Percentiles rank a stretch among this genome's conserved stretches.
Conservation (phyloP, 108 stramenopile species). For the Nitzschia palea region DNA sequence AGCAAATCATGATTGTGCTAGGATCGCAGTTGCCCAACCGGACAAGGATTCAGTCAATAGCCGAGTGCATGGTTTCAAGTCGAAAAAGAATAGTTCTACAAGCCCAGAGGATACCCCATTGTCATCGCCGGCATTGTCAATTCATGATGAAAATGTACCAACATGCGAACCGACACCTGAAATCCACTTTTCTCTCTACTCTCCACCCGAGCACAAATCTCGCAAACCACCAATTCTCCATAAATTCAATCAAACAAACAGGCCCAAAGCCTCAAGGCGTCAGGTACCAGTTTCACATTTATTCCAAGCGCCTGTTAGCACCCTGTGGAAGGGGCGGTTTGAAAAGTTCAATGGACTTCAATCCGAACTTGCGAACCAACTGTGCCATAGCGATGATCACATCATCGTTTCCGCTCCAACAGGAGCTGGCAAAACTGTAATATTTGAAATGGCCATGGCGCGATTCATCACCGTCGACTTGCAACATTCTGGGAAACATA, state of each 20-base stretch:
- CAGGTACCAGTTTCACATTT: constrained; percentile 43
- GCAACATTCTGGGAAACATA: neutral
- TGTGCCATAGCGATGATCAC: constrained; percentile 81
- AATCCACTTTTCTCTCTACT: constrained; percentile 30
- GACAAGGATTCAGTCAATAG: too few species aligned
- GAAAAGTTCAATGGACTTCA: constrained; percentile 75
- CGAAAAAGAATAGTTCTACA: too few species aligned
- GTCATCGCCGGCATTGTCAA: too few species aligned
- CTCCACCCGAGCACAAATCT: constrained; percentile 21
- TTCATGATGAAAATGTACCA: neutral
- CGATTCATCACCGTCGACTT: constrained; percentile 58
- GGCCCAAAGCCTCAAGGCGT: constrained; percentile 44
- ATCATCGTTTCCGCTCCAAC: constrained; percentile 98
- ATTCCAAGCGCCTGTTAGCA: constrained; percentile 51
- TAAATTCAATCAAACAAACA: constrained; percentile 42
- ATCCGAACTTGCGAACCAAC: constrained; percentile 57
- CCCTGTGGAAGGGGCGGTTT: constrained; percentile 66
- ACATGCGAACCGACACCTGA: constrained; percentile 21
- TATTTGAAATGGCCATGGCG: constrained; percentile 96
- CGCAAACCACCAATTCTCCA: constrained; percentile 46
- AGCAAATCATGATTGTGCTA: too few species aligned
- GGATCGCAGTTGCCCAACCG: too few species aligned
- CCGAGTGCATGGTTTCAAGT: too few species aligned
- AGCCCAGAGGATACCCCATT: too few species aligned
- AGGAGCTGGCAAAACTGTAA: constrained; percentile 94